Conservation (phyloP, 1,284 basidiomycete genomes). For the Jaminaea rosea region DNA sequence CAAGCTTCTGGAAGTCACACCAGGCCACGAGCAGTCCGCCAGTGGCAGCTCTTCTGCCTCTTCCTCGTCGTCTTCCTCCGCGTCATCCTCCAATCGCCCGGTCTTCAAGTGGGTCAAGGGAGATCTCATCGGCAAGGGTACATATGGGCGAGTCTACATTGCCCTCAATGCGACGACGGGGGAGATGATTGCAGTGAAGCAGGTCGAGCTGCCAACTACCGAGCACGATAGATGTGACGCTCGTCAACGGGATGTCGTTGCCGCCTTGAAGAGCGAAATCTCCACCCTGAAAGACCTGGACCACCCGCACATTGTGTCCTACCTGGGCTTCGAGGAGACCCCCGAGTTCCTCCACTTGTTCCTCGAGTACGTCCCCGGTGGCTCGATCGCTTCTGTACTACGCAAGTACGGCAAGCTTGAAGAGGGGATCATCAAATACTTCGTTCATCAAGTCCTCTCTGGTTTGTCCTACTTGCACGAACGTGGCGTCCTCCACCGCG, state of each 20-base stretch:
- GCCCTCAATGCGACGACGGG: slow-evolving; percentile 96
- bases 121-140: slow-evolving; percentile 91
- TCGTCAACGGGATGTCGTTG: slow-evolving; percentile 74
- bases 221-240: slow-evolving; percentile 79
- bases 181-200: slow-evolving; percentile 99
- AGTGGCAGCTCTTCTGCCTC: slow-evolving; percentile 22
- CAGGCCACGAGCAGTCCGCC: slow-evolving; percentile 50
- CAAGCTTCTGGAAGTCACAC: slow-evolving; percentile 82
- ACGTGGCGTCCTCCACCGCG: slow-evolving; percentile 84
- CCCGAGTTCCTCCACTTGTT: slow-evolving; percentile 90
- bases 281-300: slow-evolving; percentile 84
- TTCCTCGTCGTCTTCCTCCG: slow-evolving; percentile 41
- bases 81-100: slow-evolving; percentile 21
- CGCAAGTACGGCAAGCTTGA: slow-evolving; percentile 87
- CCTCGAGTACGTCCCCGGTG: slow-evolving; percentile 90
- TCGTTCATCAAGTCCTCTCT: slow-evolving; percentile 80
- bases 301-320: slow-evolving; percentile 93
- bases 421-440: slow-evolving; percentile 83
- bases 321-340: slow-evolving; percentile 83
- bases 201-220: slow-evolving; percentile 88
- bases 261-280: slow-evolving; percentile 86
- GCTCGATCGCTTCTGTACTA: slow-evolving; percentile 84
- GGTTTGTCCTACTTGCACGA: slow-evolving; percentile 90
- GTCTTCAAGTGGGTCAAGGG: slow-evolving; percentile 99
- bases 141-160: slow-evolving; percentile 90